Evolutionary conservation across 768 basidiomycete species (phyloP), one percentile per base, ranked within the genome.

Genomic region (Sarcodon aspratus): DNA sequence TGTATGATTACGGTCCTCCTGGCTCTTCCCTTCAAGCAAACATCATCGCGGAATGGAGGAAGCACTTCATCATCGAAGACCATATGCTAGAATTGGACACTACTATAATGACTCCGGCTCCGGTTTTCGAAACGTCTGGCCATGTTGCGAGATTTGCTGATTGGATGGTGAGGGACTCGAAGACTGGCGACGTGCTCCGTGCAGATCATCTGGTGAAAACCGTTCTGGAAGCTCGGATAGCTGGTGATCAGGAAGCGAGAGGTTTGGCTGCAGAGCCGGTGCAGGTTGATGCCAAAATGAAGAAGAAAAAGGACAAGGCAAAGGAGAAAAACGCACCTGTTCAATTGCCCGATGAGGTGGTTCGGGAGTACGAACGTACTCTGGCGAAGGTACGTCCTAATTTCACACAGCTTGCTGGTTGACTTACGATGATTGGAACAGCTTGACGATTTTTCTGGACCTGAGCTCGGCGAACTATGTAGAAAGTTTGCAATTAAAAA

Each of bases 81-180:
- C 79, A 88, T 68, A 99, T 98, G 96, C 82, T 95, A 57, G 95
- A 98, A 66, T 80, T 98, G 55, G 95, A 98, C 61, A 97, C 94
- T 21, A 97, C 96, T 36, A 84, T 96, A 68, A 96, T 98, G 84
- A 98, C 95, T 0, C 86, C 95, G 12, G 78, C 88, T 3, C 72
- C 92, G 10, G 94, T 98, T 9, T 94, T 98, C 61, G 94, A 96
- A 66, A 82, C 95, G 0, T 97, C 93, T 33, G 94, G 96, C 31
- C 96, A 98, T 68, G 95, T 98, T 52, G 94, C 93, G 38, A 80
- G 94, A 55, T 99, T 98, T 61, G 90, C 95, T 6, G 96, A 99
- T 62, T 99, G 94, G 95, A 98, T 97, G 95, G 89, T 91, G 60
- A 96, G 95, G 70, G 95, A 98, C 57, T 70, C 72, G 21, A 82